A percentile compares a stretch with the other conserved stretches of the same genome.
Conservation (phyloP, 306 rosid genomes). For the Urtica urens region DNA sequence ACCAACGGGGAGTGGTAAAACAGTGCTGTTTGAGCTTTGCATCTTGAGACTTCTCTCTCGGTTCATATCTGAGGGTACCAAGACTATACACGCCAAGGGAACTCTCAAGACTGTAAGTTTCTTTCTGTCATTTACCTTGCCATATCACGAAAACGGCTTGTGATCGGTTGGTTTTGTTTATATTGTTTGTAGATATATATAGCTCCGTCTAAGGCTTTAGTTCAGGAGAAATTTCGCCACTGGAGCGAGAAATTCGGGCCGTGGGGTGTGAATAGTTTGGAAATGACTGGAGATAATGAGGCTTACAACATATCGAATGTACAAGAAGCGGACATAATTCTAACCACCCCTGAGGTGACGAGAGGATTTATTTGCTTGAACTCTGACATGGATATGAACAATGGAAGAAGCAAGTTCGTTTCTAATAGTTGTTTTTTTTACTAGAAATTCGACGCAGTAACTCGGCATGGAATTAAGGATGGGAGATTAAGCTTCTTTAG, state of each 20-base stretch:
- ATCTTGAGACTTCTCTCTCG: slow-evolving; percentile 78
- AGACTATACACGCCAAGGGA: slow-evolving; percentile 54
- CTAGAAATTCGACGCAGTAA: slow-evolving; percentile 92
- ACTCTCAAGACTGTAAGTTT: slow-evolving; percentile 83
- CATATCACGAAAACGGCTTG: too few relatives aligned
- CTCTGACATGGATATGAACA: background rate
- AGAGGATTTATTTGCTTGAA: background rate
- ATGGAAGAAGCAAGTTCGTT: too few relatives aligned
- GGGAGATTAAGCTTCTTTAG: slow-evolving; percentile 93
- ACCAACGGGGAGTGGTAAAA: slow-evolving; percentile 97
- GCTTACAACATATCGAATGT: slow-evolving; percentile 55
- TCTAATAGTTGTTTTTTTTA: slow-evolving; percentile 1
- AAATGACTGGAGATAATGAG: slow-evolving; percentile 88
- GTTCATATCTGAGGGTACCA: slow-evolving; percentile 55
- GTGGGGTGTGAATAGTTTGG: slow-evolving; percentile 71
- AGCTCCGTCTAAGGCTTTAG: slow-evolving; percentile 96
- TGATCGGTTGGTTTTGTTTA: background rate
- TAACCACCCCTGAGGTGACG: slow-evolving; percentile 94
- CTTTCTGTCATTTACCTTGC: too few relatives aligned
- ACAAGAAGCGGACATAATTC: slow-evolving; percentile 80
- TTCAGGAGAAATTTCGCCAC: slow-evolving; percentile 88
- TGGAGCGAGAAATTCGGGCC: slow-evolving; percentile 79
- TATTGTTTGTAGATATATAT: slow-evolving; percentile 52
- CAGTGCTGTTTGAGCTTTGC: slow-evolving; percentile 92
- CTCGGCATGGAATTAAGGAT: slow-evolving; percentile 60